Base-by-base conservation (phyloP, 148 eudicot genomes). In the Euryodendron excelsum region DNA sequence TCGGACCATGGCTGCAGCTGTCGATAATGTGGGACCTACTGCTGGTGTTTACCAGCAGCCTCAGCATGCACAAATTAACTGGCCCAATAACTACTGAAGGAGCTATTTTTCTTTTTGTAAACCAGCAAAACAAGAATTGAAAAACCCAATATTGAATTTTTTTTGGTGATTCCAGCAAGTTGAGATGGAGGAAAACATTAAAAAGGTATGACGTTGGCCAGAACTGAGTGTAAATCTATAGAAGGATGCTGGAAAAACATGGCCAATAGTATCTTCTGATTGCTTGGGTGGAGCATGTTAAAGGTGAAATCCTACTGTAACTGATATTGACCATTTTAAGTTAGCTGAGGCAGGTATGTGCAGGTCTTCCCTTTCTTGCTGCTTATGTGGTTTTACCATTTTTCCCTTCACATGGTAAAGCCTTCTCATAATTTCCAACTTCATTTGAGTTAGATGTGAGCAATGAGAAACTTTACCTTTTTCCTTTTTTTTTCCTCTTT, bases 51-150 rank as follows among this genome's bases (percentile, higher is more conserved):
- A 94, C 77, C 90, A 88, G 77, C 98, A 86, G 77, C 87, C 92
- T 64, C 96, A 88, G 75, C 94, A 90, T 73, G 68, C 94, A 64
- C 96, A 87, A 76, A 79, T 90, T 69, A 90, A 88, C 82, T 94
- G 98, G 98, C 91, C 94, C 10, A 90, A 84, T 80, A 94, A 85
- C 85, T 92, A 87, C 84, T 94, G 80, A 89, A 76, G 67, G 71
- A 71, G 28, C 25, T 59, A 37, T 56, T 52, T 73, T 56, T 72
- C 48, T 25, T 64, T 41, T 27, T 71, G 62, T 69, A 75, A 81
- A 60, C 80, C 79, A 76, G 81, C 75, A 65, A 70, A 75, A 71
- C 66, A 34, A 74, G 73, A 78, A 80, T 28, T 62, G 71, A 30
- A 77, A 77, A 74, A 64, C 85, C 73, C 74, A 41, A 62, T 78